Evolutionary conservation across 1,139 yeast genomes (phyloP).

Genomic region (Blastobotrys malaysiensis): DNA sequence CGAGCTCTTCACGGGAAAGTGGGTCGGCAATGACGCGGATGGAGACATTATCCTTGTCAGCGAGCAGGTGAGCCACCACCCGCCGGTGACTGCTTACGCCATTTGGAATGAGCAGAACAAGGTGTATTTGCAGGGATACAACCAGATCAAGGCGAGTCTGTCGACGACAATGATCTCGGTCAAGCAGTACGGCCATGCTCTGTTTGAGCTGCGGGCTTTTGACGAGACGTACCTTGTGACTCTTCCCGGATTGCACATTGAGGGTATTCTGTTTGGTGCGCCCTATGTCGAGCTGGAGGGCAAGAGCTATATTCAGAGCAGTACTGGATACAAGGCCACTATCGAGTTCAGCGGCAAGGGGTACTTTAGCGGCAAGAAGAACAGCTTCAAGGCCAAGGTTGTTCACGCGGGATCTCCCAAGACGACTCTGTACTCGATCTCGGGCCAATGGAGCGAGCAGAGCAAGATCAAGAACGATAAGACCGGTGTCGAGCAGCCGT

Average conservation of each 20-base stretch:
- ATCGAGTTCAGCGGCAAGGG: conserved; percentile 90
- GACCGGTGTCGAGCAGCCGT: conserved; percentile 42
- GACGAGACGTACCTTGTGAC: conserved; percentile 74
- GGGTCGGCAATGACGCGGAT: conserved; percentile 48
- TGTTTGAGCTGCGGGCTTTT: conserved; percentile 52
- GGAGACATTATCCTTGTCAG: conserved; percentile 74
- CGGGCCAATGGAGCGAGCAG: conserved; percentile 89
- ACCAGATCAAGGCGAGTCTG: conserved; percentile 80
- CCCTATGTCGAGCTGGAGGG: conserved; percentile 86
- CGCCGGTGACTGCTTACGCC: conserved; percentile 88
- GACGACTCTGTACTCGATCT: conserved; percentile 67
- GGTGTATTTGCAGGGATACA: conserved; percentile 75
- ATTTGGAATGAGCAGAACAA: conserved; percentile 66
- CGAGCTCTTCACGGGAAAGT: conserved; percentile 83
- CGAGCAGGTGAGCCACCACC: conserved; percentile 95
- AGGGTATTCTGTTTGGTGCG: conserved; percentile 82
- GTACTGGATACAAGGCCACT: conserved; percentile 67
- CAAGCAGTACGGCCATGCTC: conserved; percentile 88
- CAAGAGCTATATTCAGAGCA: conserved; percentile 70
- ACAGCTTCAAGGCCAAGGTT: conserved; percentile 80
- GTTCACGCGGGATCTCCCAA: conserved; percentile 51
- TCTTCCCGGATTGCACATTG: conserved; percentile 94
- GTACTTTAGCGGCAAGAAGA: conserved; percentile 93
- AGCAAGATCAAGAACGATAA: conserved; percentile 43
- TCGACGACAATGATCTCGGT: conserved; percentile 73